These are phyloP conservation scores for Exophiala sideris DNA, from an alignment of 2,329 filamentous ascomycete genomes.

Conservation along the genomic window DNA sequence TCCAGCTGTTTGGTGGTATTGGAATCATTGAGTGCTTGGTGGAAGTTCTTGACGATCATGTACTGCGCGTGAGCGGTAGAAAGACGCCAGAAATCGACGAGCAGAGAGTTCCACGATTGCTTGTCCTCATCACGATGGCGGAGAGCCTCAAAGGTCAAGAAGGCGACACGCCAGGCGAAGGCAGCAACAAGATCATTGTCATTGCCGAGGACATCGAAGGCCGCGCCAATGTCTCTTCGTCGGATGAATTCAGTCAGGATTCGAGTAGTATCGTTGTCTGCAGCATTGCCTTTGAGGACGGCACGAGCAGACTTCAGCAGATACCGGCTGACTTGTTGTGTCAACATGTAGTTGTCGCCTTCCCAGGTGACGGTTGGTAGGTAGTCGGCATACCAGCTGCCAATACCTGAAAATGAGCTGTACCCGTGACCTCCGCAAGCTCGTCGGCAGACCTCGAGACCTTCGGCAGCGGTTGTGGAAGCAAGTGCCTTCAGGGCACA, in stretches of 20 bases:
- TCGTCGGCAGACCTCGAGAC: constrained; percentile 69
- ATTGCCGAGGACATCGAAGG: constrained; percentile 69
- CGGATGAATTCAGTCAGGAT: constrained; percentile 64
- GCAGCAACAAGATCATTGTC: constrained; percentile 69
- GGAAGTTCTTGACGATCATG: constrained; percentile 76
- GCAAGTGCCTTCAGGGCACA: constrained; percentile 72
- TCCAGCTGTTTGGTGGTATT: constrained; percentile 54
- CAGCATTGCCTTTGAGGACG: constrained; percentile 62
- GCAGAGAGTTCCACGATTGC: constrained; percentile 71
- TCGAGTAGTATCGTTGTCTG: constrained; percentile 65
- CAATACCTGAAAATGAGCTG: constrained; percentile 71
- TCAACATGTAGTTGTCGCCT: constrained; percentile 79
- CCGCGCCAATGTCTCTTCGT: constrained; percentile 66
- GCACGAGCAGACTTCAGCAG: constrained; percentile 71
- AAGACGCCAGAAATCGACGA: constrained; percentile 75
- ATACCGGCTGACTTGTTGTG: constrained; percentile 73
- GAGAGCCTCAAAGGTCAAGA: constrained; percentile 71
- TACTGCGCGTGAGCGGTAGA: constrained; percentile 74
- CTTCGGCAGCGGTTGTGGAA: constrained; percentile 69
- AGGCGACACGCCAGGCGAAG: constrained; percentile 72
- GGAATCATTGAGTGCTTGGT: constrained; percentile 61
- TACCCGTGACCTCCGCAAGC: constrained; percentile 77
- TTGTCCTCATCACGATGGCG: constrained; percentile 72
- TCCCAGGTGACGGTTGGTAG: constrained; percentile 70
- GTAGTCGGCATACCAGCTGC: constrained; percentile 71